phyloP scores from a whole-genome alignment of 169 alveolate genomes.

The Fabrea salina region DNA sequence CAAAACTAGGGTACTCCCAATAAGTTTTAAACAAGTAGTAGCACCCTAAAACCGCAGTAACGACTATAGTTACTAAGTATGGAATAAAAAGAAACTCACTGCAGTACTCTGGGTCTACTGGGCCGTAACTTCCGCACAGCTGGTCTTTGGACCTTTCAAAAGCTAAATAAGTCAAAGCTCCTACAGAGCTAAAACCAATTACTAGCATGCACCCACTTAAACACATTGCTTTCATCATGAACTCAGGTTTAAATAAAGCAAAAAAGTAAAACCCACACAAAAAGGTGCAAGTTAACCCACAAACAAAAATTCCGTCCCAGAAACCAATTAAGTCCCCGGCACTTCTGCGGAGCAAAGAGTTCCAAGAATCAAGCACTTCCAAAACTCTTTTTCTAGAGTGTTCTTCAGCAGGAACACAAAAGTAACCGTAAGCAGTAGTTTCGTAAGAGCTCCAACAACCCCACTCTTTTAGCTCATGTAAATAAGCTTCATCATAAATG shows the following conservation, averaged over 20 bases:
- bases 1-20: background rate
- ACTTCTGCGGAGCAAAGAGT: background rate
- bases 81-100: background rate
- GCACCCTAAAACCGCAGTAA: background rate
- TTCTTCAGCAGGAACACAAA: slow-evolving; percentile 8
- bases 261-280: background rate
- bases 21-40: background rate
- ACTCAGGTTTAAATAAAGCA: no score
- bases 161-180: background rate
- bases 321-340: background rate
- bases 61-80: background rate
- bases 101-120: slow-evolving; percentile 4
- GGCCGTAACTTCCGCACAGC: slow-evolving; percentile 29
- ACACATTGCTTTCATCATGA: no score
- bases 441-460: slow-evolving; percentile 13
- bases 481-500: slow-evolving; percentile 6
- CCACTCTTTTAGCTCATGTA: background rate
- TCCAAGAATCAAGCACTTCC: background rate
- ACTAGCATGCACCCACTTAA: no score
- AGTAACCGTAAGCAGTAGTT: slow-evolving; percentile 24
- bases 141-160: background rate
- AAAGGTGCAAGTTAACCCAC: background rate
- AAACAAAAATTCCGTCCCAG: slow-evolving; percentile 5
- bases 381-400: background rate
- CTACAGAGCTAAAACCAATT: background rate